Evolutionary conservation across 2,329 filamentous ascomycete species (phyloP).

Genomic region (Juglanconis sp.): DNA sequence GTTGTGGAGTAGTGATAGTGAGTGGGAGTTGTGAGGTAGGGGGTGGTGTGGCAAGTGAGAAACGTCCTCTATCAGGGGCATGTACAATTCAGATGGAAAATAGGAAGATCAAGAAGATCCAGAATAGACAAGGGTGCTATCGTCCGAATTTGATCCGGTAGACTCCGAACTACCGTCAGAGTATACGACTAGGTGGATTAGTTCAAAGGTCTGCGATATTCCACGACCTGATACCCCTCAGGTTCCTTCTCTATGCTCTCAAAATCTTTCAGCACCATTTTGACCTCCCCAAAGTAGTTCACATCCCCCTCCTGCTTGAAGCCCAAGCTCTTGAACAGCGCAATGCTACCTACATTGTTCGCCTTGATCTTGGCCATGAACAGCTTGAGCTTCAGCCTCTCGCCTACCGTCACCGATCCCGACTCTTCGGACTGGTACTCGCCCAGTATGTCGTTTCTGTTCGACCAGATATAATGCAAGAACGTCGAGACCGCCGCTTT

Average conservation of each 20-base stretch:
- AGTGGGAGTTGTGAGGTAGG: no score
- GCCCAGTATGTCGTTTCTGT: slow-evolving; percentile 51
- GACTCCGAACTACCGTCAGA: no score
- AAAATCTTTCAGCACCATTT: slow-evolving; percentile 40
- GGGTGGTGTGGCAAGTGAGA: no score
- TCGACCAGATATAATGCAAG: slow-evolving; percentile 61
- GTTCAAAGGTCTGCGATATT: slow-evolving; percentile 19
- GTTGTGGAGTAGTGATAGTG: no score
- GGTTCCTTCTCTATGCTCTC: slow-evolving; percentile 12
- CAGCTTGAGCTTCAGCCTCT: slow-evolving; percentile 21
- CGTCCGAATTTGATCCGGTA: no score
- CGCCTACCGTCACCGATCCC: background rate
- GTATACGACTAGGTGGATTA: no score
- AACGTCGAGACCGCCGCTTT: slow-evolving; percentile 64
- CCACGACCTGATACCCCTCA: slow-evolving; percentile 23
- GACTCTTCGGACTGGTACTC: slow-evolving; percentile 42
- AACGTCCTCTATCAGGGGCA: no score
- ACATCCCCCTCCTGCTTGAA: slow-evolving; percentile 50
- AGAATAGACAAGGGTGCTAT: no score
- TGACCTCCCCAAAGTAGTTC: slow-evolving; percentile 61
- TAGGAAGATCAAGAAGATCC: no score
- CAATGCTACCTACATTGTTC: slow-evolving; percentile 49
- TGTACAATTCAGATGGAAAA: no score
- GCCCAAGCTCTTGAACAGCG: slow-evolving; percentile 49
- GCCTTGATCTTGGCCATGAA: slow-evolving; percentile 49